Conservation (phyloP, 208 protist genomes). For the Naegleria gruberi region DNA sequence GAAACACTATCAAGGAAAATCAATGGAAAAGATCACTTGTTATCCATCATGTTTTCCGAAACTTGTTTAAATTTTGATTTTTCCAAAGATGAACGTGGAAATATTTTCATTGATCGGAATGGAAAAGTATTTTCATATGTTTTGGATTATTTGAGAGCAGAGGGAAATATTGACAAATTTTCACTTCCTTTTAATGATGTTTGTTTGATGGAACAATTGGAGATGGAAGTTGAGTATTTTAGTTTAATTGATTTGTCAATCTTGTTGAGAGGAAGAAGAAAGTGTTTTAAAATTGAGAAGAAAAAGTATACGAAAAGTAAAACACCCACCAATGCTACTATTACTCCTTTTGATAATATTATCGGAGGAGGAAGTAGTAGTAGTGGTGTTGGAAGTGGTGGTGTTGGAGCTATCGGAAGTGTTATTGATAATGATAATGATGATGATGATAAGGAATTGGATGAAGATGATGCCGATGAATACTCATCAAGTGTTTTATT, state of each 20-base stretch:
- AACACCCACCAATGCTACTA: neutral
- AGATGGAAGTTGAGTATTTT: neutral
- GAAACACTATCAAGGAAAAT: neutral
- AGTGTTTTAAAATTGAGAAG: neutral
- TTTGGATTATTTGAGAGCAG: neutral
- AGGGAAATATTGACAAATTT: neutral
- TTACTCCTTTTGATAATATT: no score
- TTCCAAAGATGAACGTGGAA: neutral
- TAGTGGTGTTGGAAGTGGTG: no score
- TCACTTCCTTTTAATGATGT: neutral
- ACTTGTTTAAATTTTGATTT: neutral
- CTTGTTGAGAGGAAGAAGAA: neutral
- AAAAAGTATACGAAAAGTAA: neutral
- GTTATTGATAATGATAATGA: no score
- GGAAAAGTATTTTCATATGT: constrained; percentile 8
- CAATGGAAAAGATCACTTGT: neutral
- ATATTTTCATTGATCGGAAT: neutral
- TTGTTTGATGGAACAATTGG: neutral
- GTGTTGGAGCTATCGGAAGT: no score
- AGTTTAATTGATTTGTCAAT: neutral
- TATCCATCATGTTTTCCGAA: neutral
- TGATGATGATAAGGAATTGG: no score
- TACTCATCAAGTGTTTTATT: neutral
- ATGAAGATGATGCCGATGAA: neutral
- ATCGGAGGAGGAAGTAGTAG: no score